Base-by-base conservation (phyloP, 805 yeast genomes). In the Ogataea paraovalis region DNA sequence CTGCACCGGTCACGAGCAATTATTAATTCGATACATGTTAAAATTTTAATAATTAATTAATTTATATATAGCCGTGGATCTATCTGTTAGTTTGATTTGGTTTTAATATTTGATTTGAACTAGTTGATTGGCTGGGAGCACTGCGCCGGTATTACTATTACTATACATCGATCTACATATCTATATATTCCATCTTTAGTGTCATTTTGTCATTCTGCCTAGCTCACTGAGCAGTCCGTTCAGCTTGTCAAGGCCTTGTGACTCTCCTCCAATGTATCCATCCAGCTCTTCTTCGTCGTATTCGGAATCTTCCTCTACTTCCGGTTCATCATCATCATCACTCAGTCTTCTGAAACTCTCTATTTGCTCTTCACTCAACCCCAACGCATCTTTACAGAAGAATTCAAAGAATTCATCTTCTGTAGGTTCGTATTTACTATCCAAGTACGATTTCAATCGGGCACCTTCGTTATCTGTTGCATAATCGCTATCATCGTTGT, bases 381-480 rank as follows among this genome's bases (percentile, higher is more conserved):
- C 70, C 22, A 82, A 55, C 0, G 82, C 87, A 27, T 80, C 76
- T 46, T 73, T 72, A 12, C 79, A 65, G 58, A 81, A 80, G 55
- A 71, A 82, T 58, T 83, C 89, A 54, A 83, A 79, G 57, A 83
- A 83, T 56, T 83, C 88, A 58, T 83, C 88, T 54, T 82, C 87
- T 55, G 79, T 80, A 8, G 82, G 77, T 45, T 70, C 76, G 16
- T 71, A 66, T 19, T 48, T 45, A 9, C 43, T 48, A 8, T 53
- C 47, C 7, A 34, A 18, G 16, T 16, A 34, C 16, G 38, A 34
- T 13, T 50, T 55, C 28, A 43, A 21, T 8, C 25, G 34, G 1
- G 37, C 50, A 16, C 54, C 47, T 10, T 57, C 59, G 9, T 45
- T 54, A 39, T 60, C 61, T 4, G 58, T 50, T 1, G 56, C 48